Evolutionary conservation across 805 yeast species (phyloP).

Genomic region (Ogataea populi-albae): DNA sequence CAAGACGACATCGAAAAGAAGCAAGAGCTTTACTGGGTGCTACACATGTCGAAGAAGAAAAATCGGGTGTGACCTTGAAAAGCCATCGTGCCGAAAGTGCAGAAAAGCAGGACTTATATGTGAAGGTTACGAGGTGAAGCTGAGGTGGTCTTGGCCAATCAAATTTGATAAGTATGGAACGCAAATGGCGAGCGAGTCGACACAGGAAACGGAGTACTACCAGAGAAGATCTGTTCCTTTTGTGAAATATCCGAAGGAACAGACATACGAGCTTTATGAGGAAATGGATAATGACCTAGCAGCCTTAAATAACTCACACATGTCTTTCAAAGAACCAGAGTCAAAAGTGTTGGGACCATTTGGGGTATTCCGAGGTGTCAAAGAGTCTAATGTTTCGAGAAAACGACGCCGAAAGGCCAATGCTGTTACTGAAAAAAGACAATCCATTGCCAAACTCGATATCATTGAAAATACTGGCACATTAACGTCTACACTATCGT

Average conservation of each 20-base stretch:
- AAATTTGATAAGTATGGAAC: slow-evolving; percentile 46
- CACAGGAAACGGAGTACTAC: slow-evolving; percentile 47
- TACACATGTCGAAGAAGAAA: slow-evolving; percentile 82
- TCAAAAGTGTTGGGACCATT: slow-evolving; percentile 60
- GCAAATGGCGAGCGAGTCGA: slow-evolving; percentile 33
- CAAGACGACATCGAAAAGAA: no score
- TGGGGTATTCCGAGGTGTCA: slow-evolving; percentile 66
- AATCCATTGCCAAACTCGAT: neutral
- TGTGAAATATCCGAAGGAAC: slow-evolving; percentile 63
- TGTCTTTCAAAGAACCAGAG: slow-evolving; percentile 35
- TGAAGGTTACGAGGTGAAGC: slow-evolving; percentile 79
- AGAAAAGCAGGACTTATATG: slow-evolving; percentile 63
- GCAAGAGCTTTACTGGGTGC: slow-evolving; percentile 83
- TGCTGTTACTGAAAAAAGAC: slow-evolving; percentile 7
- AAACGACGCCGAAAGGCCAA: slow-evolving; percentile 20
- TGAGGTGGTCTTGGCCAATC: slow-evolving; percentile 71
- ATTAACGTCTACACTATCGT: slow-evolving; percentile 4
- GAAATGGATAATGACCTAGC: slow-evolving; percentile 76
- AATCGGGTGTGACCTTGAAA: slow-evolving; percentile 72
- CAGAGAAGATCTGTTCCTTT: slow-evolving; percentile 72
- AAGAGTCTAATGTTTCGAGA: slow-evolving; percentile 12
- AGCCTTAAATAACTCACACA: slow-evolving; percentile 46
- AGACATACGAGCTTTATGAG: slow-evolving; percentile 65
- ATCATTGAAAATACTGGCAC: neutral
- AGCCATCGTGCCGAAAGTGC: slow-evolving; percentile 74